phyloP scores from a whole-genome alignment of 1,284 basidiomycete genomes.

The Marasmius tenuissimus region DNA sequence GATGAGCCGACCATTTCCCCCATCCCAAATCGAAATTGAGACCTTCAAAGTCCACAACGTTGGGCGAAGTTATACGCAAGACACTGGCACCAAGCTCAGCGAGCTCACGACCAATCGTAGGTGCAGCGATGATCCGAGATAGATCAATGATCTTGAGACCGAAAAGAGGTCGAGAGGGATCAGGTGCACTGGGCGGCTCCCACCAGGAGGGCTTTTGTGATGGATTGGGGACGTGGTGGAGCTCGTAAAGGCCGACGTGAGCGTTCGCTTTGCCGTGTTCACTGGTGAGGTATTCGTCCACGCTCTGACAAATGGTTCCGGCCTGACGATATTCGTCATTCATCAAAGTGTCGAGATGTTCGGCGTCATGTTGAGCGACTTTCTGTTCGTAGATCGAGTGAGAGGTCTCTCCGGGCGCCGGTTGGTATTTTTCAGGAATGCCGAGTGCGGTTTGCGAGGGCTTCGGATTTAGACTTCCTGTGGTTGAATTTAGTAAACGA shows the following conservation, averaged over 20 bases:
- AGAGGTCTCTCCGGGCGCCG: background rate
- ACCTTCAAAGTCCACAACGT: conserved; percentile 22
- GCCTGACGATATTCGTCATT: conserved; percentile 10
- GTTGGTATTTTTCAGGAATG: background rate
- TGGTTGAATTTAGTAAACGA: background rate
- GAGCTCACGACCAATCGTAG: conserved; percentile 22
- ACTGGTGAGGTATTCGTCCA: conserved; percentile 10
- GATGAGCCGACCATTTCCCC: conserved; percentile 27
- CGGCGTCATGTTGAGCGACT: background rate
- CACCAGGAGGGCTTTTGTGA: conserved; percentile 20
- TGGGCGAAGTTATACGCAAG: conserved; percentile 25
- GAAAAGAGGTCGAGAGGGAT: conserved; percentile 19
- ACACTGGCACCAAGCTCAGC: conserved; percentile 28
- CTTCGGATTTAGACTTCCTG: conserved; percentile 1
- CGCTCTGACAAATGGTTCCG: conserved; percentile 11
- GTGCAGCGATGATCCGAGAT: conserved; percentile 28
- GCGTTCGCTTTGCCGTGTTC: conserved; percentile 15
- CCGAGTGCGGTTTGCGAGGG: conserved; percentile 4
- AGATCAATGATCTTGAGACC: conserved; percentile 28
- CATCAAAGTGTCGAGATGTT: conserved; percentile 3
- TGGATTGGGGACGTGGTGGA: conserved; percentile 20
- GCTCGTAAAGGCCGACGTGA: conserved; percentile 21
- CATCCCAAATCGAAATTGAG: conserved; percentile 26
- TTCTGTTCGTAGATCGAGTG: conserved; percentile 2
- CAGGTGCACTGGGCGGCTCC: conserved; percentile 11